Percentiles rank a stretch among this genome's conserved stretches.
These are phyloP conservation scores for Saccharum officinarum DNA, from an alignment of 176 grass and related monocot species.

Conservation along the genomic window DNA sequence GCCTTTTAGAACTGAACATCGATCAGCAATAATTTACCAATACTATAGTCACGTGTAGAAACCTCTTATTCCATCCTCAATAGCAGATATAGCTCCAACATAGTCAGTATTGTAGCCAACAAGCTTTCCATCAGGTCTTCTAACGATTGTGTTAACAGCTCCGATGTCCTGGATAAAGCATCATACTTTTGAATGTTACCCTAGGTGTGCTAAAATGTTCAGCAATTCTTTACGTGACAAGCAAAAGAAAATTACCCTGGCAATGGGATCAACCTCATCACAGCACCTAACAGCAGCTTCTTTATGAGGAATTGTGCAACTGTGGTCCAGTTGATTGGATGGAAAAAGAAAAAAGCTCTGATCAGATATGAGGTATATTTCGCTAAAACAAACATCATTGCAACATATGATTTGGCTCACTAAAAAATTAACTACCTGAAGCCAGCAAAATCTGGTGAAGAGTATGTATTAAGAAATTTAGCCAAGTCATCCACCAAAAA, in stretches of 20 bases:
- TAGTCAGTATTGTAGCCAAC: slow-evolving; percentile 98
- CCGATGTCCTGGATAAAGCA: slow-evolving; percentile 71
- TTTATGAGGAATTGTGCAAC: slow-evolving; percentile 95
- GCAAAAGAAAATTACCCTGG: slow-evolving; percentile 60
- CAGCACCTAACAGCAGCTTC: slow-evolving; percentile 85
- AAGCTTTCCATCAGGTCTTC: slow-evolving; percentile 79
- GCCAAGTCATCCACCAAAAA: slow-evolving; percentile 94
- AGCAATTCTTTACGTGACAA: slow-evolving; percentile 3
- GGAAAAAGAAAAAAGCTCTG: slow-evolving; percentile 24
- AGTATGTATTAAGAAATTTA: slow-evolving; percentile 82
- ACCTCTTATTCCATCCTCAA: slow-evolving; percentile 99
- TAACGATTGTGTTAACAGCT: slow-evolving; percentile 96
- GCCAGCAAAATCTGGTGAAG: slow-evolving; percentile 88
- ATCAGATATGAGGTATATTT: not conserved
- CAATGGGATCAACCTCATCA: slow-evolving; percentile 93
- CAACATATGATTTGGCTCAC: slow-evolving; percentile 6
- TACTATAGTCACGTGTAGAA: slow-evolving; percentile 28
- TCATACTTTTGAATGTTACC: slow-evolving; percentile 20
- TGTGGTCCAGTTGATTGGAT: slow-evolving; percentile 41
- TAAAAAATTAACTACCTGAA: slow-evolving; percentile 73
- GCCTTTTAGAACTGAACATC: slow-evolving; percentile 8
- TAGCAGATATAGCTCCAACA: slow-evolving; percentile 97
- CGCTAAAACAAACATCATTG: not conserved
- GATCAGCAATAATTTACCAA: not conserved
- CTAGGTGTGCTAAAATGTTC: not conserved